Evolutionary conservation across 2,329 filamentous ascomycete species (phyloP).

Genomic region (Colletotrichum noveboracense): DNA sequence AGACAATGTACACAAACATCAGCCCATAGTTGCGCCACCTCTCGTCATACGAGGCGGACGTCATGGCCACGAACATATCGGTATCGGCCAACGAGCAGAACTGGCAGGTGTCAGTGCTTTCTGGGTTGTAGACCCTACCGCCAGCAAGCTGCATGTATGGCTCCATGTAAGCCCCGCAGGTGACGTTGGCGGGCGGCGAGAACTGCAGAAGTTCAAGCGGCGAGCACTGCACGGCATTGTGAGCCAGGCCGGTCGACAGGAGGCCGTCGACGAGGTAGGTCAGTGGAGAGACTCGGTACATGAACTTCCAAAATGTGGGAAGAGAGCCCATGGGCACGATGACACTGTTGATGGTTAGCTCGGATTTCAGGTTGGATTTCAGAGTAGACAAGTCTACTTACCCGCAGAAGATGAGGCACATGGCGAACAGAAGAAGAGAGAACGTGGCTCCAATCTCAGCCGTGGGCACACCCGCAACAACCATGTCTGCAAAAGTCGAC

Average conservation of each 20-base stretch:
- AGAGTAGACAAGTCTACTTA: neutral
- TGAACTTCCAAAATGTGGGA: constrained; percentile 74
- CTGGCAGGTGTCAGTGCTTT: constrained; percentile 46
- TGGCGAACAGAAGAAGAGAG: constrained; percentile 64
- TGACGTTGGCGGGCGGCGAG: constrained; percentile 47
- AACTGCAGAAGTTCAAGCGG: constrained; percentile 57
- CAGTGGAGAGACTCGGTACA: constrained; percentile 72
- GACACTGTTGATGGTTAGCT: constrained; percentile 48
- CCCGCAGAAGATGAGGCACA: constrained; percentile 65
- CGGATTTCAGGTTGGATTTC: rapidly evolving
- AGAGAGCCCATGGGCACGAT: constrained; percentile 60
- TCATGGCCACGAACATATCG: constrained; percentile 38
- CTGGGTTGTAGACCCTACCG: constrained; percentile 52
- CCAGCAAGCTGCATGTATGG: constrained; percentile 46
- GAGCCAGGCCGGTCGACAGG: constrained; percentile 38
- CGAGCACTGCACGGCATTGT: constrained; percentile 26
- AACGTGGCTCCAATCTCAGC: constrained; percentile 68
- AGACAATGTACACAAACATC: constrained; percentile 54
- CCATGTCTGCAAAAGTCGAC: constrained; percentile 67
- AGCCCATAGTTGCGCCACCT: constrained; percentile 62
- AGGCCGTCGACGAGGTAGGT: constrained; percentile 72
- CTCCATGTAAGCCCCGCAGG: constrained; percentile 56
- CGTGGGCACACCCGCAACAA: constrained; percentile 66
- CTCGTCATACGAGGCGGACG: constrained; percentile 49
- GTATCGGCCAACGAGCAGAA: constrained; percentile 45